phyloP scores from a whole-genome alignment of 2,329 filamentous ascomycete genomes.

The Clarireedia sp. region DNA sequence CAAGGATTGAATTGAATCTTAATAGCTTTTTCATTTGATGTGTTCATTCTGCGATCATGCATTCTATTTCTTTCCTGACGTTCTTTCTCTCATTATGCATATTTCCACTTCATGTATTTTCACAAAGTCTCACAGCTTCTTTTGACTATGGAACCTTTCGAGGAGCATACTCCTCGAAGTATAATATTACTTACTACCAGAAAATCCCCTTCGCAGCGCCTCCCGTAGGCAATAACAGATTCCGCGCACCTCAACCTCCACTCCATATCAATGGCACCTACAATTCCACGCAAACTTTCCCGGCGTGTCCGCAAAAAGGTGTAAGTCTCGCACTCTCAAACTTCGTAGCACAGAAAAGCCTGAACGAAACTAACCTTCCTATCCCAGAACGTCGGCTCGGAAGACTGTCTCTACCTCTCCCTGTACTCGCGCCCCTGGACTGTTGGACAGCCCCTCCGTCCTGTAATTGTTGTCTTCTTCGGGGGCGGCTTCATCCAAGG shows the following conservation, averaged over 20 bases:
- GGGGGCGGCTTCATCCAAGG: conserved; percentile 56
- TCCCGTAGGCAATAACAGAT: conserved; percentile 49
- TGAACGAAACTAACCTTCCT: background rate
- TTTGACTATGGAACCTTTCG: conserved; percentile 45
- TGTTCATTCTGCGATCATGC: background rate
- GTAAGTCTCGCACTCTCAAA: conserved; percentile 24
- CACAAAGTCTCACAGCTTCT: conserved; percentile 31
- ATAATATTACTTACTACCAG: conserved; percentile 52
- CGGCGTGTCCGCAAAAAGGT: conserved; percentile 51
- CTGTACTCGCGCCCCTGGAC: conserved; percentile 52
- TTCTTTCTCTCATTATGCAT: background rate
- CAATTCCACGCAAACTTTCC: conserved; percentile 45
- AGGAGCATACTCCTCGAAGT: conserved; percentile 41
- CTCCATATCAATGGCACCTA: conserved; percentile 41
- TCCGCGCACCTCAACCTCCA: conserved; percentile 52
- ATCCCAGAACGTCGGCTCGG: conserved; percentile 39
- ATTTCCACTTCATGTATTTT: conserved; percentile 1
- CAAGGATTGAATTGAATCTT: background rate
- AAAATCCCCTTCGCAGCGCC: conserved; percentile 55
- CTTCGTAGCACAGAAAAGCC: background rate
- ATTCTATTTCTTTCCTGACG: background rate
- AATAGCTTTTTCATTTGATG: background rate
- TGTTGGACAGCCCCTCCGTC: conserved; percentile 36
- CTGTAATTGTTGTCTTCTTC: conserved; percentile 53
- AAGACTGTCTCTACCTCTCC: conserved; percentile 55